Evolutionary conservation across 208 protist species (phyloP).

Genomic region (Borovskyia barvae): DNA sequence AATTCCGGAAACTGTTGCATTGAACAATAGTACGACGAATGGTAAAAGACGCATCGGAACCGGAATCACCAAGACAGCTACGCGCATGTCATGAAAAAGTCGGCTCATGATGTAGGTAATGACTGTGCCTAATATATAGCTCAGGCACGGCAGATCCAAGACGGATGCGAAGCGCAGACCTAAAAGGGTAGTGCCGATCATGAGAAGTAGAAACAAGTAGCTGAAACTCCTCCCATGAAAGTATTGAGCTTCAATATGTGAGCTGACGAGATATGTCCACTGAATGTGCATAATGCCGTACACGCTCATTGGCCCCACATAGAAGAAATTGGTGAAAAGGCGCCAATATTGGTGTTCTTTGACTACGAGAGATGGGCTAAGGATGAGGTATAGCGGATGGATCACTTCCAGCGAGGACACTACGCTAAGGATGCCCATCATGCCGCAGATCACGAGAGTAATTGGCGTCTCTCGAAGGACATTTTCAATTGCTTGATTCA

Average conservation of each 20-base stretch:
- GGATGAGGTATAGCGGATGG: constrained; percentile 67
- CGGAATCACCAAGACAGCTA: constrained; percentile 44
- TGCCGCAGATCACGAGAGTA: constrained; percentile 17
- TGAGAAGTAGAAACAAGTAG: constrained; percentile 65
- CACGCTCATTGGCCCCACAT: constrained; percentile 52
- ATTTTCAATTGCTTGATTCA: constrained; percentile 26
- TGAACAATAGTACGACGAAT: constrained; percentile 48
- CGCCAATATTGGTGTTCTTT: constrained; percentile 86
- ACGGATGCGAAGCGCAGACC: constrained; percentile 33
- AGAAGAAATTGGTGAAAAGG: constrained; percentile 74
- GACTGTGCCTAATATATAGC: constrained; percentile 41
- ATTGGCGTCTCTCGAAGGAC: constrained; percentile 21
- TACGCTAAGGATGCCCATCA: constrained; percentile 44
- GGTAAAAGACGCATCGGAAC: constrained; percentile 59
- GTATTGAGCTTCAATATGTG: constrained; percentile 58
- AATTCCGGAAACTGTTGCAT: constrained; percentile 21
- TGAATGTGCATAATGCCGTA: constrained; percentile 57
- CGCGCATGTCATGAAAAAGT: constrained; percentile 50
- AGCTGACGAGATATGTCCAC: constrained; percentile 67
- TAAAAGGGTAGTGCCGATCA: constrained; percentile 47
- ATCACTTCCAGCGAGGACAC: constrained; percentile 46
- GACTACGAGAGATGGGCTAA: constrained; percentile 64
- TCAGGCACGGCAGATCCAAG: constrained; percentile 61
- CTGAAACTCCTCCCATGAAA: constrained; percentile 56
- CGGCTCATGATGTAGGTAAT: constrained; percentile 79